Evolutionary conservation across 2,329 filamentous ascomycete genomes (phyloP).

Genomic region (Hirsutella thompsonii): DNA sequence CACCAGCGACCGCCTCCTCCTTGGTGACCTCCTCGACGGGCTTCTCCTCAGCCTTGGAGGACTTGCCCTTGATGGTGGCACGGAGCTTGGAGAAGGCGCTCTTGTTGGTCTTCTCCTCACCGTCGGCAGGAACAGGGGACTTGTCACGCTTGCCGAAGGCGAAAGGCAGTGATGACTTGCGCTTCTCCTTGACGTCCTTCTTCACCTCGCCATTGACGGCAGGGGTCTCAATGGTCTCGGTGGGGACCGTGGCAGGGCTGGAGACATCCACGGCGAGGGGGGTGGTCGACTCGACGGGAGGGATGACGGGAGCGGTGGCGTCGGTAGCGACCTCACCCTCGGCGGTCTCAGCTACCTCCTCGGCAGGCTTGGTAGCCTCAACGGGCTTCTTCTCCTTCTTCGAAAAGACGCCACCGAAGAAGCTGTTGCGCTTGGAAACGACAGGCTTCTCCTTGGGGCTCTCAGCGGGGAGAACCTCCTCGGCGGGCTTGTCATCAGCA

Average conservation of each 20-base stretch:
- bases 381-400: conserved; percentile 48
- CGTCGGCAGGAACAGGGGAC: conserved; percentile 42
- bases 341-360: conserved; percentile 19
- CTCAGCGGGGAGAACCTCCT: conserved; percentile 27
- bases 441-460: conserved; percentile 34
- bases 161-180: conserved; percentile 66
- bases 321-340: conserved; percentile 31
- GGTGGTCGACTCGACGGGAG: conserved; percentile 43
- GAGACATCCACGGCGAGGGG: conserved; percentile 42
- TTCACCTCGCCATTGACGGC: conserved; percentile 40
- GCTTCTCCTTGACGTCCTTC: conserved; percentile 66
- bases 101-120: conserved; percentile 34
- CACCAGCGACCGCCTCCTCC: conserved; percentile 18
- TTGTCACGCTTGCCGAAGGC: conserved; percentile 69
- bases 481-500: conserved; percentile 17
- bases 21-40: conserved; percentile 18
- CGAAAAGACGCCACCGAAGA: conserved; percentile 38
- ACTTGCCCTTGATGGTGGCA: conserved; percentile 40
- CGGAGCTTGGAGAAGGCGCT: conserved; percentile 48
- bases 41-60: conserved; percentile 30
- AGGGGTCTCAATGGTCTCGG: conserved; percentile 32
- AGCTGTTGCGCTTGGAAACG: conserved; percentile 42
- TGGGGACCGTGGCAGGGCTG: conserved; percentile 30
- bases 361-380: conserved; percentile 29
- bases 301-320: conserved; percentile 45